A percentile compares a stretch with the other conserved stretches of the same genome.
Evolutionary conservation across 1,139 yeast genomes (phyloP).

Genomic region (Protomyces inundatus): DNA sequence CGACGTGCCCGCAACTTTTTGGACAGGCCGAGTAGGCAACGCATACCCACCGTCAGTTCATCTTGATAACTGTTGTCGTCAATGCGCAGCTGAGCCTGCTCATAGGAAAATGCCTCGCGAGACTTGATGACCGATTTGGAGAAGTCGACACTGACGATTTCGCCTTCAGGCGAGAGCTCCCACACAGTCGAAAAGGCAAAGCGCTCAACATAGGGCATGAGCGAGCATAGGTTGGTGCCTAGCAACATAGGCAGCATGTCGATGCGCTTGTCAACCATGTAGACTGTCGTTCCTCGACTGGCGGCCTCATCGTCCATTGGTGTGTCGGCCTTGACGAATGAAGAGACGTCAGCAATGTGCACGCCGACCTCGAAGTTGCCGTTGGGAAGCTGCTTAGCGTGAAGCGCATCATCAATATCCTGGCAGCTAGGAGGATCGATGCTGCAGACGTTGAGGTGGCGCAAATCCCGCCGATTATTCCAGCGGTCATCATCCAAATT

Average conservation of each 20-base stretch:
- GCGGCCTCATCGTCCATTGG: conserved; percentile 96
- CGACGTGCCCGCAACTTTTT: conserved; percentile 79
- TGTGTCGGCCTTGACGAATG: conserved; percentile 89
- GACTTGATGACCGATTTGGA: conserved; percentile 88
- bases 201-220: conserved; percentile 91
- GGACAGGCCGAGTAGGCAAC: conserved; percentile 69
- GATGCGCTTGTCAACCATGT: conserved; percentile 95
- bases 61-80: conserved; percentile 75
- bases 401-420: conserved; percentile 97
- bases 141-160: conserved; percentile 73
- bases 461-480: conserved; percentile 68
- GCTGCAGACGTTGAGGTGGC: conserved; percentile 86
- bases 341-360: conserved; percentile 98
- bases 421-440: conserved; percentile 98
- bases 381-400: conserved; percentile 75
- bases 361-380: conserved; percentile 97
- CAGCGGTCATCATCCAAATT: conserved; percentile 50
- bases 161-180: conserved; percentile 85
- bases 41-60: conserved; percentile 83
- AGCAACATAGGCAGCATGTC: conserved; percentile 96
- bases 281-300: conserved; percentile 92
- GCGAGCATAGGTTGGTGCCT: conserved; percentile 93
- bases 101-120: conserved; percentile 91
- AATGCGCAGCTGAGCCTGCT: conserved; percentile 83
- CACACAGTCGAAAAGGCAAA: conserved; percentile 93